Conservation (phyloP, 306 rosid species). For the Vigna radiata region DNA sequence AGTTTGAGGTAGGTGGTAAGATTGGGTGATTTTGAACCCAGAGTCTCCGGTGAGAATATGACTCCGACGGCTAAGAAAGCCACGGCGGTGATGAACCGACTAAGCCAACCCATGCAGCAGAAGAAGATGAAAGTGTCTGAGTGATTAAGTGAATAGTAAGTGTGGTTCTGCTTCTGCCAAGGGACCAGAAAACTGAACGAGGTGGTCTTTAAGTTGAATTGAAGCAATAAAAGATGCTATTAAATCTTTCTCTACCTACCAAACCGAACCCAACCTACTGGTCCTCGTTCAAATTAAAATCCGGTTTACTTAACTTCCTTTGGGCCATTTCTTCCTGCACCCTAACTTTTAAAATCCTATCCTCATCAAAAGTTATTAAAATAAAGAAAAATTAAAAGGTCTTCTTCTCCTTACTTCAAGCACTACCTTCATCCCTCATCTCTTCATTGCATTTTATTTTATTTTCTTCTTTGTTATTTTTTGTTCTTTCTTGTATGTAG, state of each 20-base stretch:
- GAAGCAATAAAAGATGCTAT: slow-evolving; percentile 17
- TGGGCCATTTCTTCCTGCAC: too few species aligned
- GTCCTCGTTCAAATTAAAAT: slow-evolving; percentile 5
- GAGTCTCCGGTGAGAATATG: slow-evolving; percentile 85
- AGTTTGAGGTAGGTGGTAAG: slow-evolving; percentile 76
- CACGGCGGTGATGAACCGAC: slow-evolving; percentile 76
- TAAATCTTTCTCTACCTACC: slow-evolving; percentile 12
- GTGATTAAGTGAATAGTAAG: neutral
- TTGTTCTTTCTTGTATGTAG: too few species aligned
- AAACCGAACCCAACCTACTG: slow-evolving; percentile 2
- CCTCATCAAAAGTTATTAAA: too few species aligned
- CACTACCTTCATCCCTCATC: too few species aligned
- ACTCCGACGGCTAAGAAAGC: slow-evolving; percentile 89
- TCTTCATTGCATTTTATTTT: too few species aligned
- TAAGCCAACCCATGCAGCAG: slow-evolving; percentile 74
- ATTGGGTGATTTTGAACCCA: slow-evolving; percentile 69
- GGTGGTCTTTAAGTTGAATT: neutral
- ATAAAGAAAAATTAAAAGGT: too few species aligned
- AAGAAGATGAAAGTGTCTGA: too few species aligned
- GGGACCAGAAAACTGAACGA: neutral
- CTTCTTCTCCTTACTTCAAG: too few species aligned
- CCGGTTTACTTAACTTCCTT: slow-evolving; percentile 2
- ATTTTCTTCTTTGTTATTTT: too few species aligned
- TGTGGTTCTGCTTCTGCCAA: neutral
- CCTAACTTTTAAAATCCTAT: too few species aligned